These are phyloP conservation scores for Trichosanthes cucumerina DNA, from an alignment of 306 rosid species.

Conservation along the genomic window DNA sequence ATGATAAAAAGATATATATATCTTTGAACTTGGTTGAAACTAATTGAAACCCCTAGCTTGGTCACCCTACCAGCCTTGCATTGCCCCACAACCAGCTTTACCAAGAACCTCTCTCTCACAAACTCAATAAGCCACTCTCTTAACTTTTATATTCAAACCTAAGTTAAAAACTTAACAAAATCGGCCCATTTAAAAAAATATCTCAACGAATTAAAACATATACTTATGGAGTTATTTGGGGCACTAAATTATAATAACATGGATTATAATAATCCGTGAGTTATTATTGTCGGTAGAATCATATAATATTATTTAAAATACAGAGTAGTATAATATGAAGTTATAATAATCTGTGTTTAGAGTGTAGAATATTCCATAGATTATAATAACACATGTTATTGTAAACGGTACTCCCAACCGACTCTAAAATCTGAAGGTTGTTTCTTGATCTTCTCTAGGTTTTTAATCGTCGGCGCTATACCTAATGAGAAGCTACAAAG, in stretches of 20 bases:
- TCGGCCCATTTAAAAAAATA: too few species aligned
- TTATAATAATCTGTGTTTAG: too few species aligned
- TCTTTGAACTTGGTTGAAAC: constrained; percentile 23
- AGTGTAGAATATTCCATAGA: too few species aligned
- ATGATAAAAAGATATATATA: constrained; percentile 10
- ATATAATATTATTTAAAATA: too few species aligned
- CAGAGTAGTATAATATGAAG: too few species aligned
- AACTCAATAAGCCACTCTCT: constrained; percentile 13
- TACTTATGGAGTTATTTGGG: too few species aligned
- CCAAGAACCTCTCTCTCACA: constrained; percentile 10
- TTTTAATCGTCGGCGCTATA: background rate
- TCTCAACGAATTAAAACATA: too few species aligned
- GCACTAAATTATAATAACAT: too few species aligned
- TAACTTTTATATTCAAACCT: constrained; percentile 19
- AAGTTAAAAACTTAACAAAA: background rate
- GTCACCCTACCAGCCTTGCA: constrained; percentile 50
- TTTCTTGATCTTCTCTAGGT: background rate
- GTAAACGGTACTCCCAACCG: too few species aligned
- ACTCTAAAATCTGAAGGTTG: background rate
- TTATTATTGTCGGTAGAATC: too few species aligned
- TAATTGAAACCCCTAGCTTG: background rate
- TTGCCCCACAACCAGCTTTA: constrained; percentile 57
- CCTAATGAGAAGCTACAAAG: background rate
- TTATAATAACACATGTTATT: too few species aligned
- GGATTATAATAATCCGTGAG: too few species aligned